Percentiles rank a stretch among this genome's conserved stretches.
phyloP scores from a whole-genome alignment of 495 filamentous ascomycete species.

The Lasiosphaeris hirsuta region DNA sequence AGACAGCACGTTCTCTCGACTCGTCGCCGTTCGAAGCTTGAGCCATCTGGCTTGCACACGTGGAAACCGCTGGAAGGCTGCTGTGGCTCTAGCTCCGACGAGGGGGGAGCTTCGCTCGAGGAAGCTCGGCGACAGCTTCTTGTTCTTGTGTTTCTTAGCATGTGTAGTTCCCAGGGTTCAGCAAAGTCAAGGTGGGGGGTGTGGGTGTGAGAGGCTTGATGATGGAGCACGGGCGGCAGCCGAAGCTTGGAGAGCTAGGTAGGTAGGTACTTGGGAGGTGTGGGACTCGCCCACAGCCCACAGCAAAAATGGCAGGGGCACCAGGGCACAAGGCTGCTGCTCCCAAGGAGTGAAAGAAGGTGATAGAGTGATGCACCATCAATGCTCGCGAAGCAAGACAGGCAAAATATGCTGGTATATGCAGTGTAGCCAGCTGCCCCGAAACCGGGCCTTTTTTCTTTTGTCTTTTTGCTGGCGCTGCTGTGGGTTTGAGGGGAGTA shows the following conservation, averaged over 20 bases:
- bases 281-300: no score
- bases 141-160: constrained; percentile 30
- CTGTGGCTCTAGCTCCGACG: constrained; percentile 28
- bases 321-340: no score
- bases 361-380: no score
- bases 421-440: no score
- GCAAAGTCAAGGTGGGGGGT: background rate
- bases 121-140: constrained; percentile 36
- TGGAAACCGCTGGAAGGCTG: constrained; percentile 20
- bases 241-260: constrained; percentile 1
- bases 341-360: no score
- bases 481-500: no score
- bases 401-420: no score
- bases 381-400: no score
- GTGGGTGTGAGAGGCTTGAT: constrained; percentile 3
- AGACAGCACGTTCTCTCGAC: constrained; percentile 54
- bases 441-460: no score
- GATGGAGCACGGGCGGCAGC: constrained; percentile 3
- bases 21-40: constrained; percentile 46
- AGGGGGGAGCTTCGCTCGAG: constrained; percentile 32
- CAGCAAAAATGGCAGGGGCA: no score
- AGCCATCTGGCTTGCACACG: constrained; percentile 50
- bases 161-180: constrained; percentile 18
- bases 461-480: no score
- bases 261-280: background rate